Evolutionary conservation across 176 grass and related monocot genomes (phyloP).

Genomic region (Triticum dicoccoides): DNA sequence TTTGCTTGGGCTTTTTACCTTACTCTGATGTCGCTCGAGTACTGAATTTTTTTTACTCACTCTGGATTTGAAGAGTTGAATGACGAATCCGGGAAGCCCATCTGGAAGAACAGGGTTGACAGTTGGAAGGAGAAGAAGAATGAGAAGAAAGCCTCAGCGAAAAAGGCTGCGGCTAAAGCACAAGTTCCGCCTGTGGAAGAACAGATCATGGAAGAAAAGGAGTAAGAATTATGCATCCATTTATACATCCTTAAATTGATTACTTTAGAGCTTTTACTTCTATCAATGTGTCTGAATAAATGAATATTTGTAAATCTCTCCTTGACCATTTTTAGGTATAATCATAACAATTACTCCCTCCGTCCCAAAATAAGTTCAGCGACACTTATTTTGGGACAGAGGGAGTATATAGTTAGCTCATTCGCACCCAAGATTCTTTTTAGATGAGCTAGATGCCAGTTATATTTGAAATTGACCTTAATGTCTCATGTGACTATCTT

Average conservation of each 20-base stretch:
- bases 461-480: background rate
- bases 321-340: background rate
- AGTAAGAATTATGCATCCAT: slow-evolving; percentile 54
- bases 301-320: slow-evolving; percentile 8
- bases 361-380: no score
- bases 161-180: slow-evolving; percentile 58
- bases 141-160: slow-evolving; percentile 61
- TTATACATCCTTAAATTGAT: background rate
- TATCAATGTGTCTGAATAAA: background rate
- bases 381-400: no score
- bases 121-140: slow-evolving; percentile 99
- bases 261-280: background rate
- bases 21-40: background rate
- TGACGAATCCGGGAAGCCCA: slow-evolving; percentile 88
- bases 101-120: slow-evolving; percentile 98
- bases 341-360: background rate
- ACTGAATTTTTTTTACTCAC: slow-evolving; percentile 12
- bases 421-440: background rate
- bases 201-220: slow-evolving; percentile 81
- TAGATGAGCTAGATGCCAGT: background rate
- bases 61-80: slow-evolving; percentile 62
- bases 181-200: slow-evolving; percentile 74
- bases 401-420: background rate
- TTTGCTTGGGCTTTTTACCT: background rate
- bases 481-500: background rate